Evolutionary conservation across 2,329 filamentous ascomycete genomes (phyloP).

Genomic region (Aureobasidium namibiae): DNA sequence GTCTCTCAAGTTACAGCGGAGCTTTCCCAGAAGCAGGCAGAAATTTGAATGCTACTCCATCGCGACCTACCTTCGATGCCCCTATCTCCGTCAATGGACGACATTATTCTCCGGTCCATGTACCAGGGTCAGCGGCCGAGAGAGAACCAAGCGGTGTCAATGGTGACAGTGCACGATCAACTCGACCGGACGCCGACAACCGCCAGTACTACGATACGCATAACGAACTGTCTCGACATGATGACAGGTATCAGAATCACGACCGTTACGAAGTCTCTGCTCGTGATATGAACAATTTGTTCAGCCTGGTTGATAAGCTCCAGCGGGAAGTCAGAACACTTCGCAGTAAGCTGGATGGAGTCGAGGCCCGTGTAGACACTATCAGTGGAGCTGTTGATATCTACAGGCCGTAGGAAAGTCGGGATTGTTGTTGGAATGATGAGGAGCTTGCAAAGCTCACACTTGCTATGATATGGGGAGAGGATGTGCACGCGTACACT

Average conservation of each 20-base stretch:
- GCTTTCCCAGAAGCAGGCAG: not conserved
- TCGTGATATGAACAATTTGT: not conserved
- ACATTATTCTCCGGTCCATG: not conserved
- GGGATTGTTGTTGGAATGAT: not conserved
- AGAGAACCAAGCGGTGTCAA: not conserved
- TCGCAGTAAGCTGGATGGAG: constrained; percentile 3
- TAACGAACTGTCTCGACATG: not conserved
- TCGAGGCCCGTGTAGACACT: not conserved
- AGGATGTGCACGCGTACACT: too few species aligned
- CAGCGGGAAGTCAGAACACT: constrained; percentile 3
- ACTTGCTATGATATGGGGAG: not conserved
- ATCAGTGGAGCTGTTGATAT: constrained; percentile 8
- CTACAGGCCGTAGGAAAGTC: not conserved
- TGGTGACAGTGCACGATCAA: not conserved
- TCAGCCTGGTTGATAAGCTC: not conserved
- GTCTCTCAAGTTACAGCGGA: constrained; percentile 2
- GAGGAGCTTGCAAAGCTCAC: not conserved
- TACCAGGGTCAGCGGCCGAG: not conserved
- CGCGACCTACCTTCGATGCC: not conserved
- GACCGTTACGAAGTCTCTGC: constrained; percentile 1
- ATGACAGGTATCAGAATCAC: not conserved
- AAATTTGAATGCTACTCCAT: not conserved
- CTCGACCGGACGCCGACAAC: not conserved
- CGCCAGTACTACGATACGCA: constrained; percentile 4
- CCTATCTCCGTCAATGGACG: not conserved